phyloP scores from a whole-genome alignment of 257 asterid species.

The Verbascum thapsus region DNA sequence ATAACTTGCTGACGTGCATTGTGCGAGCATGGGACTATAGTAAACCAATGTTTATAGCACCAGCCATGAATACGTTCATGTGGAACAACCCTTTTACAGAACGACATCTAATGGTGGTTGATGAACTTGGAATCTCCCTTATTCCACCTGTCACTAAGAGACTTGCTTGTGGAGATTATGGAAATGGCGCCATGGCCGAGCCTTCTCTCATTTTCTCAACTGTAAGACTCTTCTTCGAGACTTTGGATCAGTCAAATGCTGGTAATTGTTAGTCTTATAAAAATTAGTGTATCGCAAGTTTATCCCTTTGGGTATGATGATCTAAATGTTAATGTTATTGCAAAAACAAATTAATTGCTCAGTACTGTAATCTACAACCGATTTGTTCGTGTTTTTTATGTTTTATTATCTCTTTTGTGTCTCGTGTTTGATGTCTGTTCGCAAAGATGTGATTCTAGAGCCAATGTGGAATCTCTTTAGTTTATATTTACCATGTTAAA shows the following conservation, averaged over 20 bases:
- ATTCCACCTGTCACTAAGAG: slow-evolving; percentile 80
- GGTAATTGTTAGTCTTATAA: slow-evolving; percentile 18
- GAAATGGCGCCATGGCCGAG: slow-evolving; percentile 95
- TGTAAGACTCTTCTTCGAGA: slow-evolving; percentile 65
- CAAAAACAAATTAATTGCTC: not conserved
- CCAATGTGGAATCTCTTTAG: too few species aligned
- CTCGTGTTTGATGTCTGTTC: slow-evolving; percentile 11
- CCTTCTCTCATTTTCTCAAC: slow-evolving; percentile 70
- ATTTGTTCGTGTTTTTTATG: not conserved
- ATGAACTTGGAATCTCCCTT: slow-evolving; percentile 82
- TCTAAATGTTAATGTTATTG: not conserved
- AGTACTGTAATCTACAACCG: too few species aligned
- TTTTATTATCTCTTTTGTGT: slow-evolving; percentile 5
- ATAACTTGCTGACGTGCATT: slow-evolving; percentile 84
- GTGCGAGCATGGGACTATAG: slow-evolving; percentile 90
- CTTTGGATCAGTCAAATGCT: slow-evolving; percentile 36
- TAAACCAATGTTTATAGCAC: slow-evolving; percentile 86
- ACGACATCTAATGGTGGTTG: slow-evolving; percentile 65
- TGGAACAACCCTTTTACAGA: slow-evolving; percentile 89
- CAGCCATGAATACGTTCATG: slow-evolving; percentile 91
- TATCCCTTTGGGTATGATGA: too few species aligned
- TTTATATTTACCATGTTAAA: too few species aligned
- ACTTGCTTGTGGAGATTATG: slow-evolving; percentile 90
- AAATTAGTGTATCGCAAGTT: slow-evolving; percentile 21
- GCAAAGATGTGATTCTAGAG: not conserved